Evolutionary conservation across 2,329 filamentous ascomycete genomes (phyloP).

Genomic region (Didymella keratinophila): DNA sequence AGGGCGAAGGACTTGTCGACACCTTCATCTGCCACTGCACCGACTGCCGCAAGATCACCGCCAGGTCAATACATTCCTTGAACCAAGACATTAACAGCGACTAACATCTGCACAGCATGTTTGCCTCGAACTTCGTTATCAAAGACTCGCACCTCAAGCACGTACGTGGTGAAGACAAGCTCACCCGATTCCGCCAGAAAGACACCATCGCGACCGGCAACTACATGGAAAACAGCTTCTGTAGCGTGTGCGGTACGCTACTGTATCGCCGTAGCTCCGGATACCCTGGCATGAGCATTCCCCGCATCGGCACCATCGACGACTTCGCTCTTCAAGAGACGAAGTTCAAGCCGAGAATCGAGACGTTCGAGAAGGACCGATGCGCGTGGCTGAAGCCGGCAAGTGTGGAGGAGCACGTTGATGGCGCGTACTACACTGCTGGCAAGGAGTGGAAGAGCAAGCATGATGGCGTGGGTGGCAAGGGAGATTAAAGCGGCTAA

Average conservation of each 20-base stretch:
- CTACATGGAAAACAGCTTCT: slow-evolving; percentile 70
- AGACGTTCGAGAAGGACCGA: slow-evolving; percentile 62
- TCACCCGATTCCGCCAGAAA: slow-evolving; percentile 57
- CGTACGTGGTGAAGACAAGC: slow-evolving; percentile 59
- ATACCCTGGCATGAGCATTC: slow-evolving; percentile 57
- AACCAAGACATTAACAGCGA: background rate
- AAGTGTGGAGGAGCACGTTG: slow-evolving; percentile 20
- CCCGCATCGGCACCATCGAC: slow-evolving; percentile 68
- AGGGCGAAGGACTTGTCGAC: slow-evolving; percentile 56
- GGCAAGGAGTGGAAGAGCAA: slow-evolving; percentile 24
- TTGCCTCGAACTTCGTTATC: slow-evolving; percentile 65
- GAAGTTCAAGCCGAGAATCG: slow-evolving; percentile 61
- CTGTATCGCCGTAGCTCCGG: slow-evolving; percentile 63
- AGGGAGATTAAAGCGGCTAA: background rate
- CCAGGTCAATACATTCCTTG: slow-evolving; percentile 2
- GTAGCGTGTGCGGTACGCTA: slow-evolving; percentile 65
- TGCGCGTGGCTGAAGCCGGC: slow-evolving; percentile 56
- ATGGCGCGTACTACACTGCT: slow-evolving; percentile 22
- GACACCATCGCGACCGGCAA: slow-evolving; percentile 47
- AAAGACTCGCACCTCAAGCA: slow-evolving; percentile 57
- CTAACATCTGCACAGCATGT: slow-evolving; percentile 53
- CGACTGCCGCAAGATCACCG: slow-evolving; percentile 58
- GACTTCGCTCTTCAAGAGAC: slow-evolving; percentile 67
- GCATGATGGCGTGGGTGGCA: slow-evolving; percentile 21
- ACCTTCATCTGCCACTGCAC: slow-evolving; percentile 67